Evolutionary conservation across 2,329 filamentous ascomycete species (phyloP).

Genomic region (Aspergillus sp.): DNA sequence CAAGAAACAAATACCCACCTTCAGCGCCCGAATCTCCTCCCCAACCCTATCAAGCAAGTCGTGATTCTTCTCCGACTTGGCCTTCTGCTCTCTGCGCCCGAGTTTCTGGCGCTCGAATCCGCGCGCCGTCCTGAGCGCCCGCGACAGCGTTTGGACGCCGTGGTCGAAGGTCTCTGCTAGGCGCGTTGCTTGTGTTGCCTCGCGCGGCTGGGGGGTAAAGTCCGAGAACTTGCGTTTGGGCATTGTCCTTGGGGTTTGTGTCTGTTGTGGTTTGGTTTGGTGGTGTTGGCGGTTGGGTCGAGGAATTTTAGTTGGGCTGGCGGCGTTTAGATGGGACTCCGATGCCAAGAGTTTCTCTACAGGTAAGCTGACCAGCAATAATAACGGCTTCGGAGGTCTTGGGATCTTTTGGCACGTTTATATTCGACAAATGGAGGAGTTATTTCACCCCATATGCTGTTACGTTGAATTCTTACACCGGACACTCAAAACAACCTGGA

Average conservation of each 20-base stretch:
- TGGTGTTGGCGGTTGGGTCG: not conserved
- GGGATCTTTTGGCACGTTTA: not conserved
- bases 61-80: constrained; percentile 32
- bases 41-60: constrained; percentile 39
- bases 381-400: too few species aligned
- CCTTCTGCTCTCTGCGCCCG: constrained; percentile 32
- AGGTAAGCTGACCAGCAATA: too few species aligned
- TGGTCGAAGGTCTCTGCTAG: constrained; percentile 41
- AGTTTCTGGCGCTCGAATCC: constrained; percentile 57
- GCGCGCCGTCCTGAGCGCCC: constrained; percentile 49
- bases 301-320: too few species aligned
- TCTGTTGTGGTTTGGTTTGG: not conserved
- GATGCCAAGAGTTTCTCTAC: too few species aligned
- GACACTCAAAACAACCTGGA: not conserved
- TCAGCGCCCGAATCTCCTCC: constrained; percentile 48
- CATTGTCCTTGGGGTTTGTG: constrained; percentile 20
- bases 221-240: constrained; percentile 34
- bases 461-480: too few species aligned
- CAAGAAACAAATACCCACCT: constrained; percentile 34
- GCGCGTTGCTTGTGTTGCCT: constrained; percentile 24
- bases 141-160: constrained; percentile 40
- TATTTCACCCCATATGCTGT: too few species aligned
- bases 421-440: too few species aligned
- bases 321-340: too few species aligned
- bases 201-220: constrained; percentile 11